Evolutionary conservation across 106 monocot species (phyloP).

Genomic region (Allium cepa): DNA sequence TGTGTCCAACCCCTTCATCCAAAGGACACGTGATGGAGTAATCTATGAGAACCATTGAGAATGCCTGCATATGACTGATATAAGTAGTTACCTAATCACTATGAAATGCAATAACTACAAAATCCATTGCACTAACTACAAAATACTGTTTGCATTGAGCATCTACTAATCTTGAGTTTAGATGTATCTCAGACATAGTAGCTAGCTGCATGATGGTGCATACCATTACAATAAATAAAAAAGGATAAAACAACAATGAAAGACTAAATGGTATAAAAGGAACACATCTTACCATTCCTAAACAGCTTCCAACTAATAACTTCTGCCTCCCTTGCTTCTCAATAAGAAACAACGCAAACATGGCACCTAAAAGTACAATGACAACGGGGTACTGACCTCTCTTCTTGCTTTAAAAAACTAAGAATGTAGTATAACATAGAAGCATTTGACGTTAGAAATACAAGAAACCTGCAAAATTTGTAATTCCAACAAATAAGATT

Average conservation of each 20-base stretch:
- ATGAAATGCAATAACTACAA: no score
- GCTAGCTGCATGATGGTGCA: no score
- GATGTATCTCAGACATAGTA: no score
- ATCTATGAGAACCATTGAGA: constrained; percentile 72
- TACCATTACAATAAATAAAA: neutral
- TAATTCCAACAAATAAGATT: constrained; percentile 81
- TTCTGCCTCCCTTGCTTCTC: constrained; percentile 77
- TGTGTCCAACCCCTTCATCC: constrained; percentile 44
- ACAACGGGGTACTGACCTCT: neutral
- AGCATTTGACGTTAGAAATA: neutral
- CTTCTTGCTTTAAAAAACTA: no score
- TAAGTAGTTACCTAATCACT: no score
- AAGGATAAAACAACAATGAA: neutral
- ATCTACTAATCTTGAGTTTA: no score
- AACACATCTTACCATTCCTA: constrained; percentile 64
- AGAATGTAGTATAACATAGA: no score
- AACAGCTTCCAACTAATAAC: constrained; percentile 72
- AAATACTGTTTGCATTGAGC: no score
- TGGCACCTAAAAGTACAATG: constrained; percentile 37
- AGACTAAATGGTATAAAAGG: no score
- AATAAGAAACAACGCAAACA: constrained; percentile 68
- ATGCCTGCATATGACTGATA: constrained; percentile 22
- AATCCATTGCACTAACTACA: no score
- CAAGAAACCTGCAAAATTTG: constrained; percentile 64
- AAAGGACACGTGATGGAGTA: constrained; percentile 42